Percentiles rank a stretch among this genome's conserved stretches.
Evolutionary conservation across 192 early-diverging fungal genomes (phyloP).

Genomic region (Linnemannia schmuckeri): DNA sequence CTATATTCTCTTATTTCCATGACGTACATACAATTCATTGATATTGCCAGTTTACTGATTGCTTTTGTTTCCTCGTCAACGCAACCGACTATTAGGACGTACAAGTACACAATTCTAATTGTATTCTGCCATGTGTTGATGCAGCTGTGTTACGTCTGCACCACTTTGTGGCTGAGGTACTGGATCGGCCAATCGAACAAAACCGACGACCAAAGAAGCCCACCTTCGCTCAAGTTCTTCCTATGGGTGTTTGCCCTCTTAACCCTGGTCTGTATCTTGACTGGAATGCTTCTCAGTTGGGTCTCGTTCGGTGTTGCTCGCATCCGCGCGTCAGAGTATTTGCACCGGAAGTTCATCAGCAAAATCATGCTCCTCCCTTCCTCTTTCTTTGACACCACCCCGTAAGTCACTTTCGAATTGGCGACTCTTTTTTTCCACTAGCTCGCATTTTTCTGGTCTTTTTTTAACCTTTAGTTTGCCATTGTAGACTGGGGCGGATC

Average conservation of each 20-base stretch:
- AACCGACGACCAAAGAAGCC: not conserved
- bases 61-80: not conserved
- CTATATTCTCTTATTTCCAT: too few species aligned
- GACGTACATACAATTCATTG: too few species aligned
- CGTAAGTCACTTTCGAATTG: not conserved
- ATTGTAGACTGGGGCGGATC: constrained; percentile 73
- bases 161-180: constrained; percentile 73
- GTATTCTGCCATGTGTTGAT: constrained; percentile 55
- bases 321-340: constrained; percentile 17
- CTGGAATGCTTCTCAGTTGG: constrained; percentile 10
- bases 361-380: constrained; percentile 22
- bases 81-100: not conserved
- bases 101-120: constrained; percentile 60
- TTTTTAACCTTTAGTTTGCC: not conserved
- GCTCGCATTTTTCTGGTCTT: not conserved
- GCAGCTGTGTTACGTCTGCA: constrained; percentile 60
- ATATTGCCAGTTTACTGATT: not conserved
- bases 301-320: constrained; percentile 18
- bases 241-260: constrained; percentile 12
- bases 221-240: constrained; percentile 16
- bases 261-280: not conserved
- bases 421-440: not conserved
- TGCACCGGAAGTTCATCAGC: constrained; percentile 12
- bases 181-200: constrained; percentile 37
- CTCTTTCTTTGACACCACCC: constrained; percentile 29